Percentiles rank a stretch among this genome's conserved stretches.
These are phyloP conservation scores for Acanthochlamys bracteata DNA, from an alignment of 106 monocot species.

Conservation along the genomic window DNA sequence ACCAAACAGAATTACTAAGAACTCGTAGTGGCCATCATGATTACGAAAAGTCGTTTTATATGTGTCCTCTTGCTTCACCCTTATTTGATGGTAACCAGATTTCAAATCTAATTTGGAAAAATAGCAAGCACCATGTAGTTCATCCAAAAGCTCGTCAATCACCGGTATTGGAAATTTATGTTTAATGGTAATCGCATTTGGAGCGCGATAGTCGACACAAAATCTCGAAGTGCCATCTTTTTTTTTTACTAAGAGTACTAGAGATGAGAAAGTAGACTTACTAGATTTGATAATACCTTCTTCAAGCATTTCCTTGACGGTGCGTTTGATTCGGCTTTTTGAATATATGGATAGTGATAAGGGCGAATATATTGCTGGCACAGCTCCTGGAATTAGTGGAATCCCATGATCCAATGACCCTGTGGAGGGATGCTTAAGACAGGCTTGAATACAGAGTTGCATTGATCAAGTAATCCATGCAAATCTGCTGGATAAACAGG, in stretches of 20 bases:
- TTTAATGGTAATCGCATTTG: neutral
- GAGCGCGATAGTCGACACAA: constrained; percentile 1
- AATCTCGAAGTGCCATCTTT: constrained; percentile 2
- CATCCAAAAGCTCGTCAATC: constrained; percentile 13
- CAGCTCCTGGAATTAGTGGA: neutral
- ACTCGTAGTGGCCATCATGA: neutral
- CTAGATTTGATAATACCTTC: neutral
- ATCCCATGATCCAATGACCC: neutral
- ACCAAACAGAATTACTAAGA: neutral
- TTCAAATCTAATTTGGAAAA: constrained; percentile 15
- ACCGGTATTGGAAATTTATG: constrained; percentile 9
- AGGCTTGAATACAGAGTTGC: too few species aligned
- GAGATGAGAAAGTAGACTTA: neutral
- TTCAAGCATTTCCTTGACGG: neutral
- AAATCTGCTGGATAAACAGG: neutral
- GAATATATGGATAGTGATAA: neutral
- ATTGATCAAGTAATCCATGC: too few species aligned
- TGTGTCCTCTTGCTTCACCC: neutral
- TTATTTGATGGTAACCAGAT: constrained; percentile 8
- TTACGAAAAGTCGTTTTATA: neutral
- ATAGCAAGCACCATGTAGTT: neutral
- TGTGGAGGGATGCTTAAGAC: too few species aligned
- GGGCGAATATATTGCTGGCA: neutral
- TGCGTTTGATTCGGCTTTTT: constrained; percentile 1
- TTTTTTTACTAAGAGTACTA: neutral